Evolutionary conservation across 257 asterid species (phyloP), one percentile per base, ranked within the genome.

Genomic region (Penstemon newberryi): DNA sequence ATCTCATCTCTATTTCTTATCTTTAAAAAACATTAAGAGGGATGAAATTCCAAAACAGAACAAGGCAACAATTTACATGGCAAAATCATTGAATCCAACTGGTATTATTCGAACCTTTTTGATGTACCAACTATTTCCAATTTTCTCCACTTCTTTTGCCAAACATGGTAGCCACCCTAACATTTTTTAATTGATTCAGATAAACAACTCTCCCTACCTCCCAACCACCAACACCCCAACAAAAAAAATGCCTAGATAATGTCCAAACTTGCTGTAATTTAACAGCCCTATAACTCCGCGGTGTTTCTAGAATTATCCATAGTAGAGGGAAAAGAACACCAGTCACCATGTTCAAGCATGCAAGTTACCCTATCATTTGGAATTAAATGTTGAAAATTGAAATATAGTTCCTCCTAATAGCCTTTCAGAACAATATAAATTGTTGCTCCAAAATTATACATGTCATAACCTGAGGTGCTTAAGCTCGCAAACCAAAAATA

Each of bases 381-480:
- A 10, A 49, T 68, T 19, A 25, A 25, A 25, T 25, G 33, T 25
- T 25, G 2, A 25, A 25, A 25, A 25, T 25, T 1, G 33, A 25
- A 25, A 25, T 25, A 25, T 25, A 25, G 33, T 25, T 25, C 33
- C 33, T 25, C 33, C 33, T 25, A 25, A 25, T 25, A 25, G 33
- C 33, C 33, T 5, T 46, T 46, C 52, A 46, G 9, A 46, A 46
- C 33, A 25, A 25, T 25, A 25, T 7, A 46, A 46, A 46, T 3
- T 13, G 36, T 53, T 50, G 15, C 59, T 46, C 56, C 70, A 50
- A 71, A n/a, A 42, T 11, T 52, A 33, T 42, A 42, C 66, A 49
- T 9, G 44, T 36, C 44, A 54, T n/a, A 51, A 65, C 4, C 38
- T 45, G 63, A 18, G 18, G 67, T 55, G 51, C 33, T 51, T 43